Conservation (phyloP, 495 filamentous ascomycete species). For the Penicillium parvum region DNA sequence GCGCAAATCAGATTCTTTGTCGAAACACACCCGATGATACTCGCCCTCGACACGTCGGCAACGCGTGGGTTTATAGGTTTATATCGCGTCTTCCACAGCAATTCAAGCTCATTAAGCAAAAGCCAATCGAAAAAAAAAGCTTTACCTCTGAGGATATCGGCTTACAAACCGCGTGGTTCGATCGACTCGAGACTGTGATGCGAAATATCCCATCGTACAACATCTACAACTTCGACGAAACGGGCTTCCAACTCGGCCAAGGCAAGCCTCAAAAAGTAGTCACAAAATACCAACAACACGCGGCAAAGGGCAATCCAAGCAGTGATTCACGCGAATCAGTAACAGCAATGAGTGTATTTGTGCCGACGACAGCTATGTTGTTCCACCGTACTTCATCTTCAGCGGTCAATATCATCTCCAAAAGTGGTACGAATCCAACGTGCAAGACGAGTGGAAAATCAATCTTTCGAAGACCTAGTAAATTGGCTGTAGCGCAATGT, state of each 20-base stretch:
- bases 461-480: background rate
- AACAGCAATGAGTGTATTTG: background rate
- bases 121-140: no score
- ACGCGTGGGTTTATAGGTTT: no score
- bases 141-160: background rate
- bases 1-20: background rate
- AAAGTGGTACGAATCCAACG: background rate
- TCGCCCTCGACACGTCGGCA: no score
- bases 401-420: background rate
- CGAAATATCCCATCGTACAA: background rate
- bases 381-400: background rate
- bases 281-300: background rate
- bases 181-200: background rate
- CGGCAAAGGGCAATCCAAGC: background rate
- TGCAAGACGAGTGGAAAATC: background rate
- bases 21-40: background rate
- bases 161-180: background rate
- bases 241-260: background rate
- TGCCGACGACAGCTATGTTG: background rate
- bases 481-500: no score
- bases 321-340: background rate
- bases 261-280: background rate
- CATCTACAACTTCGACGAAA: slow-evolving; percentile 4
- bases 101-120: no score
- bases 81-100: no score